Evolutionary conservation across 2,329 filamentous ascomycete genomes (phyloP).

Genomic region (Stemphylium lycopersici): DNA sequence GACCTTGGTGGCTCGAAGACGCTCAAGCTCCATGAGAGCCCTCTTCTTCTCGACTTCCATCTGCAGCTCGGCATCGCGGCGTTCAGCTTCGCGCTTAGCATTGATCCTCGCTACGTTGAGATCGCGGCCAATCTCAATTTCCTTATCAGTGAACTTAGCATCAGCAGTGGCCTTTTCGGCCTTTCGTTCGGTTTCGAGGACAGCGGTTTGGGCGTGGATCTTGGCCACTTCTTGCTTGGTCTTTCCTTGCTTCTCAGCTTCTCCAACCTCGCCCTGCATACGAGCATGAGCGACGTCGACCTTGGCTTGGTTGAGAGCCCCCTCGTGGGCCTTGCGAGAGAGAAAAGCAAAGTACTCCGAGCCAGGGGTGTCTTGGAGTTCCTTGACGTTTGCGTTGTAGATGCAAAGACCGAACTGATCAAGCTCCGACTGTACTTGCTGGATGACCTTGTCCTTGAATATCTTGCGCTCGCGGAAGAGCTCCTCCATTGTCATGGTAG

Average conservation of each 20-base stretch:
- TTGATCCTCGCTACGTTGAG: conserved; percentile 78
- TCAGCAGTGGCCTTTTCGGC: conserved; percentile 81
- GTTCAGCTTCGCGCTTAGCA: conserved; percentile 74
- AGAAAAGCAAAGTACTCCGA: conserved; percentile 85
- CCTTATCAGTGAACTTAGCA: conserved; percentile 73
- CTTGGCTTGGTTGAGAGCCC: conserved; percentile 79
- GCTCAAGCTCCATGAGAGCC: conserved; percentile 79
- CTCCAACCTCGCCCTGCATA: conserved; percentile 73
- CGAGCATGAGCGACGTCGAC: conserved; percentile 65
- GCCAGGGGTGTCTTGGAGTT: conserved; percentile 80
- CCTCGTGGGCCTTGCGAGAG: conserved; percentile 82
- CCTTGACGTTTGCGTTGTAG: conserved; percentile 81
- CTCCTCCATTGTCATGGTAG: conserved; percentile 91
- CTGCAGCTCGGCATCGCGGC: conserved; percentile 80
- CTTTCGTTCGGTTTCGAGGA: conserved; percentile 83
- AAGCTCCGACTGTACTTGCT: conserved; percentile 76
- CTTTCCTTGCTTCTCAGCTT: conserved; percentile 77
- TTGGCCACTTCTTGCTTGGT: conserved; percentile 87
- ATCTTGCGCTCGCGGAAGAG: conserved; percentile 79
- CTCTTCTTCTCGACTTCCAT: conserved; percentile 77
- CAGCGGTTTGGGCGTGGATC: conserved; percentile 84
- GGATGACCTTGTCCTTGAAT: conserved; percentile 72
- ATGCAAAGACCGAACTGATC: conserved; percentile 74
- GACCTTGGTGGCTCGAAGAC: conserved; percentile 76
- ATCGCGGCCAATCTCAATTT: conserved; percentile 74